Evolutionary conservation across 306 rosid species (phyloP).

Genomic region (Citrullus amarus): DNA sequence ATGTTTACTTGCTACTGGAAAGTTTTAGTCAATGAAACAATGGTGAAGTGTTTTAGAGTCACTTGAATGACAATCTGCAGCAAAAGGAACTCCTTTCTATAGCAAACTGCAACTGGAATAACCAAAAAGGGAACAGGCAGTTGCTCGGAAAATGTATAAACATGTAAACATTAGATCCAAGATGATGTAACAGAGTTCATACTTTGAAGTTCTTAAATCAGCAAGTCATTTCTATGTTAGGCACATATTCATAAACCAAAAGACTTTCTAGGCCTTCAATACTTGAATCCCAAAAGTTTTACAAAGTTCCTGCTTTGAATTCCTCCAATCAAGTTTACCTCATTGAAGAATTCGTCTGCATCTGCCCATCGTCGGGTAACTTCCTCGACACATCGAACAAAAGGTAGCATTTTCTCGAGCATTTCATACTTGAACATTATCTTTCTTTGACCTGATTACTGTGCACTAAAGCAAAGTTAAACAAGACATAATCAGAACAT

Average conservation of each 20-base stretch:
- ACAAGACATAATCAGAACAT: constrained; percentile 8
- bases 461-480: constrained; percentile 9
- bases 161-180: background rate
- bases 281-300: background rate
- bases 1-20: background rate
- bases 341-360: constrained; percentile 46
- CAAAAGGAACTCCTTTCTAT: background rate
- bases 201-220: constrained; percentile 8
- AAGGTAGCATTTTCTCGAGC: constrained; percentile 42
- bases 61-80: background rate
- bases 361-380: constrained; percentile 39
- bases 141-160: background rate
- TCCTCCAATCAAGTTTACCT: constrained; percentile 38
- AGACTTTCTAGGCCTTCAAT: too few relatives aligned
- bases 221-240: too few relatives aligned
- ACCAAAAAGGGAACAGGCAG: background rate
- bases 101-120: background rate
- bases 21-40: too few relatives aligned
- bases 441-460: background rate
- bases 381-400: constrained; percentile 26
- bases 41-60: background rate
- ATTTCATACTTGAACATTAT: constrained; percentile 28
- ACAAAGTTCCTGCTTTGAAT: constrained; percentile 50
- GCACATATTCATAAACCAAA: too few relatives aligned
- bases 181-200: background rate